Base-by-base conservation (phyloP, 2,329 filamentous ascomycete genomes). In the Diaporthe longicolla region DNA sequence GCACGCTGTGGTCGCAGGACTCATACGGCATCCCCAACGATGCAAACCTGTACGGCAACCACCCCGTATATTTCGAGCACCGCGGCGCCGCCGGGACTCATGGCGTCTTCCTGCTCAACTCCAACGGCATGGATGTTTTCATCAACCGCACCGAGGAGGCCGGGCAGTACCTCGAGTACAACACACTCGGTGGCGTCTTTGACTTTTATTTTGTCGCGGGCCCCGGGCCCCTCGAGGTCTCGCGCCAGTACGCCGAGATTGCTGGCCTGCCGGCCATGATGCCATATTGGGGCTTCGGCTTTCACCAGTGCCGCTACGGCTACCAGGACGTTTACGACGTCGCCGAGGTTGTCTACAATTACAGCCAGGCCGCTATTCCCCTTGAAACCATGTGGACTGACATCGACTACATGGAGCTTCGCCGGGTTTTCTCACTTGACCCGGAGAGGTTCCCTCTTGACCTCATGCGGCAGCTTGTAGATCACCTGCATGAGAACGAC, bases 31-130 rank as follows among this genome's bases (percentile, higher is more conserved):
- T 91, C 0, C 93, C 93, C 0, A 81, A 85, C 1, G 88, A 89
- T 1, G 85, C 88, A 24, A 95, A 95, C 77, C 81, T 95, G 6
- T 95, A 95, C 77, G 92, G 93, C 5, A 89, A 89, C 66, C 93
- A 95, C 76, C 93, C 93, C 0, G 85, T 95, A n/a, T 95, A 95
- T 83, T 90, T 92, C 77, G 93, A 95, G 73, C 91, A 94, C 79
- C 88, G 93, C 26, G 74, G 71, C n/a, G 86, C 87, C 9, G 78
- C 80, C 71, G 84, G 90, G 79, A 83, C 92, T 75, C 80, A 94
- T 84, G 87, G 92, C 24, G 93, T 94, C 4, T 92, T 94, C 80
- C 84, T 94, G 32, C 82, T 93, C 76, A 94, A 94, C 81, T 92
- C 91, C 17, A 93, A 94, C 78, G 93, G 90, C 45, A 95, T 95